A percentile compares a stretch with the other conserved stretches of the same genome.
phyloP scores from a whole-genome alignment of 495 filamentous ascomycete species.

The Aspergillus olivimuriae region DNA sequence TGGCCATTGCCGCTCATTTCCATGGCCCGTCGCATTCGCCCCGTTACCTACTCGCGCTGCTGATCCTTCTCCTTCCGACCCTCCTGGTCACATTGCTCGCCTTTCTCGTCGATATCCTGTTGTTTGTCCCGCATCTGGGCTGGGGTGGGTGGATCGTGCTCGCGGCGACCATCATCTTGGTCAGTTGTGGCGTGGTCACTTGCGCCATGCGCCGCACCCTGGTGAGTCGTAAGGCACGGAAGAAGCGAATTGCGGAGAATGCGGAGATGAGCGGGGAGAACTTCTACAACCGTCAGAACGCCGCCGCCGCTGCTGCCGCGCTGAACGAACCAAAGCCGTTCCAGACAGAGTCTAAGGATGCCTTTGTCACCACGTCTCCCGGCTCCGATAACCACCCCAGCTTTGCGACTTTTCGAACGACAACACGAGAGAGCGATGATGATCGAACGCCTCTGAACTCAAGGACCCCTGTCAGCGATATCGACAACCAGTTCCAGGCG shows the following conservation, averaged over 20 bases:
- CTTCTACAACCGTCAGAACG: conserved; percentile 72
- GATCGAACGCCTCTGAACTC: conserved; percentile 80
- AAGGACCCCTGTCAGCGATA: conserved; percentile 38
- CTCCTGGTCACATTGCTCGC: conserved; percentile 78
- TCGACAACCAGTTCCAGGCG: conserved; percentile 15
- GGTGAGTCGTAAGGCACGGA: conserved; percentile 84
- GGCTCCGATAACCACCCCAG: conserved; percentile 55
- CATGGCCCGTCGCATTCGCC: conserved; percentile 90
- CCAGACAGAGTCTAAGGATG: conserved; percentile 44
- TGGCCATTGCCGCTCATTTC: conserved; percentile 78
- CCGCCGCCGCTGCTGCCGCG: conserved; percentile 34
- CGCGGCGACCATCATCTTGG: conserved; percentile 80
- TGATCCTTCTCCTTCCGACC: conserved; percentile 80
- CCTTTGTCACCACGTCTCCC: conserved; percentile 43
- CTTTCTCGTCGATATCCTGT: conserved; percentile 90
- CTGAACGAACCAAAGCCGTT: conserved; percentile 31
- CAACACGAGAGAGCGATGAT: conserved; percentile 60
- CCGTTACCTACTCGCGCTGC: conserved; percentile 72
- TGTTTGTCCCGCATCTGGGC: conserved; percentile 88
- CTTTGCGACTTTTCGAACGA: conserved; percentile 72
- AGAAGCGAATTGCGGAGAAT: conserved; percentile 86
- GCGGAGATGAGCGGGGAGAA: conserved; percentile 92
- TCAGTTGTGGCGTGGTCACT: conserved; percentile 75
- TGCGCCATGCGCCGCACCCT: conserved; percentile 97
- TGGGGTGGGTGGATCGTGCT: conserved; percentile 97